Evolutionary conservation across 2,329 filamentous ascomycete species (phyloP).

Genomic region (Xylariaceae sp.): DNA sequence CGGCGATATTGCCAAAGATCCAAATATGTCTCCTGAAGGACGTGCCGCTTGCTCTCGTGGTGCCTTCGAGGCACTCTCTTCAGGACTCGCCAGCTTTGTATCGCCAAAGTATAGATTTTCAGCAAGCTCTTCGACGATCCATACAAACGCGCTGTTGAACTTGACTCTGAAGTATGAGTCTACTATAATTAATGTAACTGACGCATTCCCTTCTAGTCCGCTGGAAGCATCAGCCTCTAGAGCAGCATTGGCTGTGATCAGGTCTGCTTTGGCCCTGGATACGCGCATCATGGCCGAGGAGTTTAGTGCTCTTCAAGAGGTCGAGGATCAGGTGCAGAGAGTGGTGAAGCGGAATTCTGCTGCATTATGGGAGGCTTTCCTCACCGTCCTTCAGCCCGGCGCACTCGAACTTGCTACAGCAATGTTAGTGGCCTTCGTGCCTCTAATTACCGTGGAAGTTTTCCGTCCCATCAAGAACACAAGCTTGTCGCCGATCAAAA

Average conservation of each 20-base stretch:
- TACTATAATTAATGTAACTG: conserved; percentile 52
- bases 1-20: conserved; percentile 53
- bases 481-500: conserved; percentile 42
- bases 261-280: conserved; percentile 63
- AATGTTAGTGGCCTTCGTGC: conserved; percentile 64
- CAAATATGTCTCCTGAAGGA: conserved; percentile 50
- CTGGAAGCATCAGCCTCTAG: conserved; percentile 48
- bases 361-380: conserved; percentile 72
- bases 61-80: conserved; percentile 55
- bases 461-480: conserved; percentile 54
- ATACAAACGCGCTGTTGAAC: conserved; percentile 61
- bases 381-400: conserved; percentile 60
- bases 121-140: conserved; percentile 52
- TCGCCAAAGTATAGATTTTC: conserved; percentile 41
- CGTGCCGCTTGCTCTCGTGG: conserved; percentile 58
- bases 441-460: conserved; percentile 69
- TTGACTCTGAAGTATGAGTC: conserved; percentile 58
- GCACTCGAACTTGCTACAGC: conserved; percentile 68
- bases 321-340: conserved; percentile 55
- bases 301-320: conserved; percentile 57
- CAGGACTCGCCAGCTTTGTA: conserved; percentile 53
- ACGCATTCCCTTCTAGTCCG: conserved; percentile 41
- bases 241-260: conserved; percentile 59
- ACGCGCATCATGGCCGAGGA: conserved; percentile 65
- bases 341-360: conserved; percentile 66